Percentiles rank a stretch among this genome's conserved stretches.
These are phyloP conservation scores for Aspergillus ostianus DNA, from an alignment of 495 filamentous ascomycete genomes.

Conservation along the genomic window DNA sequence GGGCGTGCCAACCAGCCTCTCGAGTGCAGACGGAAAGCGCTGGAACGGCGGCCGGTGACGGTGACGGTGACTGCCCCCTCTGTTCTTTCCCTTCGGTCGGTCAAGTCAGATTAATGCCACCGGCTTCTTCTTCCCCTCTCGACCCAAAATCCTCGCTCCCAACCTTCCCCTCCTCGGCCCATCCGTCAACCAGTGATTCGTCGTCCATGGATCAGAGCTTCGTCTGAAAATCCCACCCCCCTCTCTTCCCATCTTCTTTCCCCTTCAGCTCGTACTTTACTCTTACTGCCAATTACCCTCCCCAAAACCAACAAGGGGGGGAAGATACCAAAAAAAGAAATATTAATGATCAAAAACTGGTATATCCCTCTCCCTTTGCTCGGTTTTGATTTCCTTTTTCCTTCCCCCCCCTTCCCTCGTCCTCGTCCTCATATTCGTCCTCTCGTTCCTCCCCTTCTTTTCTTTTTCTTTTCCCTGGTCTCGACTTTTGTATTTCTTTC, in stretches of 20 bases:
- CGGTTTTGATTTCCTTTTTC: constrained; percentile 19
- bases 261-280: not conserved
- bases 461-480: constrained; percentile 4
- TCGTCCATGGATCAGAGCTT: constrained; percentile 14
- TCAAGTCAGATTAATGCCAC: not conserved
- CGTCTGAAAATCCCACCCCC: constrained; percentile 12
- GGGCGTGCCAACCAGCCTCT: constrained; percentile 16
- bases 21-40: too few species aligned
- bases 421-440: not conserved
- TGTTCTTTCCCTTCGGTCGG: not conserved
- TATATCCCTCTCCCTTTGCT: constrained; percentile 19
- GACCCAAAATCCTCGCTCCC: constrained; percentile 8
- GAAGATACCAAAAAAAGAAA: constrained; percentile 11
- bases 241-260: constrained; percentile 2
- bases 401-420: not conserved
- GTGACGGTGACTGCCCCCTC: constrained; percentile 2
- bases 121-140: constrained; percentile 5
- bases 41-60: too few species aligned
- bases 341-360: constrained; percentile 1
- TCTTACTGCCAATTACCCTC: not conserved
- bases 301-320: constrained; percentile 2
- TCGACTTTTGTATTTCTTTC: constrained; percentile 7
- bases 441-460: constrained; percentile 1
- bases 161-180: constrained; percentile 17
- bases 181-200: constrained; percentile 14